Percentiles rank a stretch among this genome's conserved stretches.
Conservation (phyloP, 306 rosid genomes). For the Vachellia pachyceras region DNA sequence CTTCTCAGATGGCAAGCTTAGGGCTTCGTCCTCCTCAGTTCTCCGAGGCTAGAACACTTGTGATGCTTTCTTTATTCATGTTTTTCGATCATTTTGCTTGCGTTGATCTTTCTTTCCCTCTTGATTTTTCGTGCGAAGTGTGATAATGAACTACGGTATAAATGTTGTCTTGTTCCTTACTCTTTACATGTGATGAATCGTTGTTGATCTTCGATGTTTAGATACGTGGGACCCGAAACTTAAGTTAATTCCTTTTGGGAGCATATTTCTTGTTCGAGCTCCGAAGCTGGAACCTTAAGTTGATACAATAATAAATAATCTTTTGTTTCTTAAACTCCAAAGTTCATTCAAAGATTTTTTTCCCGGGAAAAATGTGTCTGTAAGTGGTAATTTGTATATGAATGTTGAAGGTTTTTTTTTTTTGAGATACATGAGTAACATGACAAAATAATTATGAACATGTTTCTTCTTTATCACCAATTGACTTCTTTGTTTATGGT, state of each 20-base stretch:
- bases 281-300: not conserved
- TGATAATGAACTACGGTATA: not conserved
- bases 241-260: not conserved
- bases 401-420: not conserved
- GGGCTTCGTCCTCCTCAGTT: conserved; percentile 67
- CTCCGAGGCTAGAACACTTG: conserved; percentile 53
- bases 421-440: not conserved
- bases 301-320: too few species aligned
- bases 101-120: not conserved
- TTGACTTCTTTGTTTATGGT: not conserved
- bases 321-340: not conserved
- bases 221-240: not conserved
- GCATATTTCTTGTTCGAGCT: not conserved
- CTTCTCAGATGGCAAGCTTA: conserved; percentile 37
- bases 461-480: not conserved
- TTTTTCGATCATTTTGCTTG: not conserved
- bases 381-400: not conserved
- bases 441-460: not conserved
- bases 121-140: not conserved
- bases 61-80: not conserved
- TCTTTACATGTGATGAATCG: not conserved
- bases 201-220: not conserved
- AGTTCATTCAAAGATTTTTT: not conserved
- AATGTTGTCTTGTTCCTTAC: not conserved
- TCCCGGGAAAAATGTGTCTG: not conserved